phyloP scores from a whole-genome alignment of 2,329 filamentous ascomycete genomes.

The Parascedosporium putredinis region DNA sequence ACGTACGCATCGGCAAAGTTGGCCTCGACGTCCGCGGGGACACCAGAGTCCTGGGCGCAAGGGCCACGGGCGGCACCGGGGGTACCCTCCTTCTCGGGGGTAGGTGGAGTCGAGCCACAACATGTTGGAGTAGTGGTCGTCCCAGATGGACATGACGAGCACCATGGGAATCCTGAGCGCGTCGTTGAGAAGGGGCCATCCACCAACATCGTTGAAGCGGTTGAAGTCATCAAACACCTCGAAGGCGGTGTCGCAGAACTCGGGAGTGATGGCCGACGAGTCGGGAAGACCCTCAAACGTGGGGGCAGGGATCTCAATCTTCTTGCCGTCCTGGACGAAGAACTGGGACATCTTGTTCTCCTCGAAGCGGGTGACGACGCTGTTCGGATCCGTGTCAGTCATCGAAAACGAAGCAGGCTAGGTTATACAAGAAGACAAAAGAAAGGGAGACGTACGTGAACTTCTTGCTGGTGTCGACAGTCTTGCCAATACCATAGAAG shows the following conservation, averaged over 20 bases:
- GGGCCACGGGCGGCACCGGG: conserved; percentile 16
- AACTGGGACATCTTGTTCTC: conserved; percentile 39
- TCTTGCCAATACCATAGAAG: conserved; percentile 50
- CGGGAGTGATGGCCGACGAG: conserved; percentile 44
- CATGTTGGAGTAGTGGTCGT: conserved; percentile 53
- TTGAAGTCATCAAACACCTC: conserved; percentile 32
- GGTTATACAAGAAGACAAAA: background rate
- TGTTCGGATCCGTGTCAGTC: conserved; percentile 1
- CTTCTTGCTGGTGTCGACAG: conserved; percentile 44
- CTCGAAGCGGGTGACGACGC: conserved; percentile 51
- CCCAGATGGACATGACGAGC: conserved; percentile 50
- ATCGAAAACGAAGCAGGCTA: background rate
- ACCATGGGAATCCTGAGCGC: conserved; percentile 51
- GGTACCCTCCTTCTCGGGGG: conserved; percentile 27
- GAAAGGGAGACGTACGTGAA: conserved; percentile 28
- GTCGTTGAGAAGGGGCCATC: conserved; percentile 41
- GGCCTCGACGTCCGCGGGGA: conserved; percentile 15
- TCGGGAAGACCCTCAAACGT: conserved; percentile 33
- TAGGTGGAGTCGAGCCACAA: conserved; percentile 63
- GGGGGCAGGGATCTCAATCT: conserved; percentile 34
- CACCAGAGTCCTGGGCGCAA: conserved; percentile 16
- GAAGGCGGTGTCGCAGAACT: conserved; percentile 48
- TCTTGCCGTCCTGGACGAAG: conserved; percentile 48
- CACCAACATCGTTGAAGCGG: conserved; percentile 43
- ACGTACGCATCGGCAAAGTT: conserved; percentile 9